Conservation (phyloP, 768 basidiomycete species). For the Termitomyces sp. region DNA sequence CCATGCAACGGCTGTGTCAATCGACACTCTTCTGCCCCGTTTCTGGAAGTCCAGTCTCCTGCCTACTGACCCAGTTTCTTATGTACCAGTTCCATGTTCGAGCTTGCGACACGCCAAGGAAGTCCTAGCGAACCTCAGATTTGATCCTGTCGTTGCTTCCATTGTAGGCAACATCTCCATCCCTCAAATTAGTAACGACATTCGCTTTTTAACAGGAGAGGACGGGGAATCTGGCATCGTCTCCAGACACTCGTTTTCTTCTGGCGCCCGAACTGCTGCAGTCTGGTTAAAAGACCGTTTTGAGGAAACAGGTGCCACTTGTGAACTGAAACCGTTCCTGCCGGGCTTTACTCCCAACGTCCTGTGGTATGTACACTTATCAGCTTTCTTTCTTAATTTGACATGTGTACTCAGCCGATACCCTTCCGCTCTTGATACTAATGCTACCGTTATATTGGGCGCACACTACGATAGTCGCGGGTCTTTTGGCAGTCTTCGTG, state of each 20-base stretch:
- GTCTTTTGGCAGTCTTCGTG: slow-evolving; percentile 73
- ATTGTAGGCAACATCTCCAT: slow-evolving; percentile 69
- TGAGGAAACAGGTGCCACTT: slow-evolving; percentile 72
- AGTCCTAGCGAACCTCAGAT: slow-evolving; percentile 57
- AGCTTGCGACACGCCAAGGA: slow-evolving; percentile 53
- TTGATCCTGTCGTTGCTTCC: slow-evolving; percentile 65
- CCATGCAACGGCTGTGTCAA: slow-evolving; percentile 31
- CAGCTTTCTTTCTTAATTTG: background rate
- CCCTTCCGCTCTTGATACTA: slow-evolving; percentile 47
- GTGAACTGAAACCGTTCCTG: slow-evolving; percentile 64
- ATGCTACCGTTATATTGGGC: slow-evolving; percentile 67
- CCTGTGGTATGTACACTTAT: slow-evolving; percentile 56
- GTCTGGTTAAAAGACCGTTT: slow-evolving; percentile 71
- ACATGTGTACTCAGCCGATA: slow-evolving; percentile 47
- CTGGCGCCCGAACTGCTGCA: slow-evolving; percentile 63
- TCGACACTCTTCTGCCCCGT: slow-evolving; percentile 66
- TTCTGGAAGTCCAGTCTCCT: slow-evolving; percentile 72
- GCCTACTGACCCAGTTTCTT: slow-evolving; percentile 43
- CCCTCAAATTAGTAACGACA: slow-evolving; percentile 61
- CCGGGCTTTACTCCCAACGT: slow-evolving; percentile 82
- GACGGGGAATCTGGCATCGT: slow-evolving; percentile 66
- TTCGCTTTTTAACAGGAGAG: slow-evolving; percentile 85
- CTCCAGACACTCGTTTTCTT: slow-evolving; percentile 79
- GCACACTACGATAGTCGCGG: slow-evolving; percentile 93
- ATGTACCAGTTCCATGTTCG: slow-evolving; percentile 53